Base-by-base conservation (phyloP, 257 asterid genomes). In the Pogostemon cablin region DNA sequence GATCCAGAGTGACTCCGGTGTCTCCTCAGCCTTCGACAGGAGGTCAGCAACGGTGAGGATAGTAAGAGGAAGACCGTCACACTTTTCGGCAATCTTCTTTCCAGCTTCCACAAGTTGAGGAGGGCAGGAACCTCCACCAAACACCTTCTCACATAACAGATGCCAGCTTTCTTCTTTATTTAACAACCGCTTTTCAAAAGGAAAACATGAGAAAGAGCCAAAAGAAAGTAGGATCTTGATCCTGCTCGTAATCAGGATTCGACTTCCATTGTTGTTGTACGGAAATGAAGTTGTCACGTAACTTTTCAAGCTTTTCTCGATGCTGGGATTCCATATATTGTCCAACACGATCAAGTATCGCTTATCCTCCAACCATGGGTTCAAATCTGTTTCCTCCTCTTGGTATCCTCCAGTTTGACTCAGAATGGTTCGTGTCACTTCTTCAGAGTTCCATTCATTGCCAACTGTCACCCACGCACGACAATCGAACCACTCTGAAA, bases 381-480 rank as follows among this genome's bases (percentile, higher is more conserved):
- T 15, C 17, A 15, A 15, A 15, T 15, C 17, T 15, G 17, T 15
- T 15, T 15, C 17, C 17, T 9, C 53, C 40, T 52, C 44, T 53
- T 1, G n/a, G 8, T 10, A 0, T 15, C 17, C 17, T 35, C 49
- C 5, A 56, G 41, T 15, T 72, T 35, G 42, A 63, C n/a, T 55
- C 64, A 73, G 35, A 55, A 65, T 57, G n/a, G 2, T 38, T 20
- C 15, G 15, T 9, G 50, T 3, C 5, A 65, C 8, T 1, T 48
- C n/a, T 4, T 56, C 12, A 3, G 48, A 11, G 3, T 10, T 3
- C 40, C 59, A 47, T 46, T 56, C 42, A 17, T 15, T 25, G 54
- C 73, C 78, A 44, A 47, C 60, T 44, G 5, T 63, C 43, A 73
- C 62, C 67, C 66, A 73, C 2, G 15, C 73, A 10, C 73, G 68